Evolutionary conservation across 768 basidiomycete genomes (phyloP).

Genomic region (Agrocybe pediades): DNA sequence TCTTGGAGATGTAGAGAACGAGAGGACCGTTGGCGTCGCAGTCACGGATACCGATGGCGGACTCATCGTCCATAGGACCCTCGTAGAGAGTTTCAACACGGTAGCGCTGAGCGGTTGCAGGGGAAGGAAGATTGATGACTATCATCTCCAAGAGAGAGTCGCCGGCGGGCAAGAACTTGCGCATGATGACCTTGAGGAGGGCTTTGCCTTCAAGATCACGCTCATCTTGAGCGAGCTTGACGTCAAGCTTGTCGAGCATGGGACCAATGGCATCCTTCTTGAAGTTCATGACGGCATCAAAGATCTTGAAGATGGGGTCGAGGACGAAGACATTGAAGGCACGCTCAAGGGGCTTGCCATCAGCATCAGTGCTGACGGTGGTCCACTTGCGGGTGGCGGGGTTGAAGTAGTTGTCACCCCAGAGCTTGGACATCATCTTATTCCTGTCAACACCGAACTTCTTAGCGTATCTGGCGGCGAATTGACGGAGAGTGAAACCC

Average conservation of each 20-base stretch:
- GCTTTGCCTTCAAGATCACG: constrained; percentile 93
- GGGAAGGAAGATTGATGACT: constrained; percentile 98
- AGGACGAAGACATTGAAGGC: constrained; percentile 98
- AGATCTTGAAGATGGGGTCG: constrained; percentile 98
- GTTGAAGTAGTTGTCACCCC: constrained; percentile 99
- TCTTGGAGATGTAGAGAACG: constrained; percentile 98
- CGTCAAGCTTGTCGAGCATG: constrained; percentile 96
- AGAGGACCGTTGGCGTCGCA: constrained; percentile 97
- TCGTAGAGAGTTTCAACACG: constrained; percentile 99
- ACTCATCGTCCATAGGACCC: constrained; percentile 99
- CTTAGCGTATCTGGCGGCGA: constrained; percentile 92
- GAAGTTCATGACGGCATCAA: constrained; percentile 99
- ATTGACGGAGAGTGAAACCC: constrained; percentile 99
- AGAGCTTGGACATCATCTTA: constrained; percentile 97
- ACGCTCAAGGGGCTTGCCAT: constrained; percentile 93
- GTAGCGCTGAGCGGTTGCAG: constrained; percentile 95
- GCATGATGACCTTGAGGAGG: constrained; percentile 97
- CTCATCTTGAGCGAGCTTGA: constrained; percentile 87
- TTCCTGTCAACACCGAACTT: constrained; percentile 99
- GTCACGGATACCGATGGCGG: constrained; percentile 96
- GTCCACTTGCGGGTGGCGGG: constrained; percentile 96
- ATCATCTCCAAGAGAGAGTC: constrained; percentile 99
- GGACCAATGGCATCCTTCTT: constrained; percentile 85
- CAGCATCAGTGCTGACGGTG: constrained; percentile 68
- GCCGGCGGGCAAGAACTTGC: constrained; percentile 99